Conservation (phyloP, 345 rosid species). For the thale cress (Arabidopsis thaliana) region TAIR10.1 NC_003070.9:5660001-5660500, state of each 20-base stretch:
- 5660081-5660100: slow-evolving; percentile 94
- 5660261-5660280: slow-evolving; percentile 40
- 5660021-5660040: slow-evolving; percentile 92
- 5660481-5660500: slow-evolving; percentile 86
- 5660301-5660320: slow-evolving; percentile 68
- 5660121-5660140: neutral
- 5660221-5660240: neutral
- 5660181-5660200: slow-evolving; percentile 23
- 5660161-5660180: slow-evolving; percentile 5
- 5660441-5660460: slow-evolving; percentile 76
- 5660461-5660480: slow-evolving; percentile 86
- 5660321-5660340: slow-evolving; percentile 73
- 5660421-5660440: slow-evolving; percentile 24
- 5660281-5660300: slow-evolving; percentile 78
- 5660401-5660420: slow-evolving; percentile 17
- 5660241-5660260: slow-evolving; percentile 2
- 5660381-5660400: neutral
- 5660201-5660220: slow-evolving; percentile 3
- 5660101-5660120: neutral
- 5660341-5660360: slow-evolving; percentile 68
- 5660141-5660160: slow-evolving; percentile 11
- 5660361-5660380: slow-evolving; percentile 21
- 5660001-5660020: slow-evolving; percentile 97
- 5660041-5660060: slow-evolving; percentile 83
- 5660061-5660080: slow-evolving; percentile 65